These are phyloP conservation scores for Pseudocercospora pini-densiflorae DNA, from an alignment of 2,329 filamentous ascomycete genomes.

Conservation along the genomic window DNA sequence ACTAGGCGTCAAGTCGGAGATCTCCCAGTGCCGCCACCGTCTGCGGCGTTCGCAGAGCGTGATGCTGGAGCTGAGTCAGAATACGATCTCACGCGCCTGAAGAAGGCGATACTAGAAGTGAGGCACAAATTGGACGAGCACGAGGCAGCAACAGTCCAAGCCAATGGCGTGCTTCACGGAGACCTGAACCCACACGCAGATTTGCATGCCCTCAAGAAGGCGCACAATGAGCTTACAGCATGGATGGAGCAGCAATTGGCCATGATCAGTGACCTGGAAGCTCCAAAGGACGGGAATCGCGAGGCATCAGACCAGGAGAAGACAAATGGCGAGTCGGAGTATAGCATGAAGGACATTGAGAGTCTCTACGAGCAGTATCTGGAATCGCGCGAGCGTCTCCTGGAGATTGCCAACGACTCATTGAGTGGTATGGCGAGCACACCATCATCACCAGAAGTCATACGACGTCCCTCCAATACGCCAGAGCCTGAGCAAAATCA, in stretches of 20 bases:
- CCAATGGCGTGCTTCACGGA: constrained; percentile 7
- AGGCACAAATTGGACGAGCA: constrained; percentile 31
- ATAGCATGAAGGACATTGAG: constrained; percentile 29
- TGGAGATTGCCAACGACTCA: constrained; percentile 29
- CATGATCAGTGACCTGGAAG: constrained; percentile 35
- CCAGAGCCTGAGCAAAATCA: constrained; percentile 14
- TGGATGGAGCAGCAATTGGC: constrained; percentile 41
- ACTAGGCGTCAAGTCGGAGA: constrained; percentile 35
- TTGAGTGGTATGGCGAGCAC: neutral
- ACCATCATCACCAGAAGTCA: constrained; percentile 13
- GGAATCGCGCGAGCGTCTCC: constrained; percentile 29
- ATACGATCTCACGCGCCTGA: constrained; percentile 34
- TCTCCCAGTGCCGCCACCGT: constrained; percentile 33
- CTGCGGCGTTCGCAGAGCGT: constrained; percentile 26
- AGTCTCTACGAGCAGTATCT: constrained; percentile 37
- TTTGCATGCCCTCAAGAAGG: constrained; percentile 34
- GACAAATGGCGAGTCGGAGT: constrained; percentile 2
- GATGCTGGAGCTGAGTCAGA: constrained; percentile 31
- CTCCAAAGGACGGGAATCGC: constrained; percentile 15
- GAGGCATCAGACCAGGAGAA: neutral
- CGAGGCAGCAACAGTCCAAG: constrained; percentile 11
- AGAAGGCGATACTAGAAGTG: constrained; percentile 36
- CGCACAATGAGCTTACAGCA: constrained; percentile 37
- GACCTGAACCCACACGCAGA: constrained; percentile 24
- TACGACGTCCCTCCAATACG: constrained; percentile 11